Evolutionary conservation across 441 rosid genomes (phyloP).

Genomic region (Erodium trifolium): DNA sequence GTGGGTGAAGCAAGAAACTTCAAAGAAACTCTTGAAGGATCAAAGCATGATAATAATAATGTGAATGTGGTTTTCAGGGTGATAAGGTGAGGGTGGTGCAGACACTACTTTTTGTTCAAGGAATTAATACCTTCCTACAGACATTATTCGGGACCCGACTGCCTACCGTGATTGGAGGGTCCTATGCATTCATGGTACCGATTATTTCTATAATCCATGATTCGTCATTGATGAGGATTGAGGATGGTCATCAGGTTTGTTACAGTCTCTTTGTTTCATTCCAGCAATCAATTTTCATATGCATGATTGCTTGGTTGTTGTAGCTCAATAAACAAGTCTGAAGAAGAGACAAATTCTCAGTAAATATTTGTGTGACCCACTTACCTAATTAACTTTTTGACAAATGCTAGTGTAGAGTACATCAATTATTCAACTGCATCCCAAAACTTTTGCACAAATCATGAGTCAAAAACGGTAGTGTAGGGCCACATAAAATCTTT

Average conservation of each 20-base stretch:
- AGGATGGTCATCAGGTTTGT: conserved; percentile 60
- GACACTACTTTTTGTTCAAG: conserved; percentile 86
- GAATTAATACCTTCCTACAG: conserved; percentile 85
- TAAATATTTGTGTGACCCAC: conserved; percentile 36
- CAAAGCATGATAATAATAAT: background rate
- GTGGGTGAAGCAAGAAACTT: background rate
- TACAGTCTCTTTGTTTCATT: conserved; percentile 20
- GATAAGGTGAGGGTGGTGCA: conserved; percentile 97
- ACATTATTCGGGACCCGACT: conserved; percentile 88
- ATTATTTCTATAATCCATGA: conserved; percentile 84
- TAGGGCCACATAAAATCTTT: too few relatives aligned
- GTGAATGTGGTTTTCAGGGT: conserved; percentile 43
- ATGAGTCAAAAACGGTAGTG: too few relatives aligned
- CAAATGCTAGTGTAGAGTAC: too few relatives aligned
- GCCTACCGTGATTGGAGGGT: conserved; percentile 93
- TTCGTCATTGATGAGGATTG: conserved; percentile 59
- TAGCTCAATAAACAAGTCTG: conserved; percentile 21
- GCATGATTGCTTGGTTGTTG: conserved; percentile 10
- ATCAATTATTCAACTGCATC: background rate
- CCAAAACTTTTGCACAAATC: background rate
- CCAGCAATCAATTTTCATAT: conserved; percentile 14
- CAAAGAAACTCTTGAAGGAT: background rate
- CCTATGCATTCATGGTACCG: conserved; percentile 96
- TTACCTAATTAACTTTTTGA: conserved; percentile 12
- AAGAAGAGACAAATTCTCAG: conserved; percentile 17